Evolutionary conservation across 495 filamentous ascomycete genomes (phyloP).

Genomic region (Penicillium subrubescens): DNA sequence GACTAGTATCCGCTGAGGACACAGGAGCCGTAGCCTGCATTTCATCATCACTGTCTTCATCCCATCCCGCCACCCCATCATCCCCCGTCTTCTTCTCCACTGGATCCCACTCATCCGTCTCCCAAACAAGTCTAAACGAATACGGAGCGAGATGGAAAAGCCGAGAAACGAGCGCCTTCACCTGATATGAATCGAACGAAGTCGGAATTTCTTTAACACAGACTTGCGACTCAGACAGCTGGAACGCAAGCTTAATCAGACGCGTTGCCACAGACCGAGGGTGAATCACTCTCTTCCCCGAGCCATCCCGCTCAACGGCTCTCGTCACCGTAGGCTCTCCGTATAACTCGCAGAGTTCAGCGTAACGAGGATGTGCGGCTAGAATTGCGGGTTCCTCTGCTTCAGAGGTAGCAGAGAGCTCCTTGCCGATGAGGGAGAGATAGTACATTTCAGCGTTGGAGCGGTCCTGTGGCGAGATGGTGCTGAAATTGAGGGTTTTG

Average conservation of each 20-base stretch:
- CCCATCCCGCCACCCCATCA: constrained; percentile 57
- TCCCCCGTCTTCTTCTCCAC: constrained; percentile 56
- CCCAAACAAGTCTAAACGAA: constrained; percentile 68
- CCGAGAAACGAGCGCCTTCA: constrained; percentile 75
- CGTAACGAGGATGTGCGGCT: constrained; percentile 66
- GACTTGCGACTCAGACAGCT: constrained; percentile 19
- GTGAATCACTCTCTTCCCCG: constrained; percentile 41
- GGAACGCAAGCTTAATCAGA: constrained; percentile 67
- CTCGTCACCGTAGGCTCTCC: constrained; percentile 61
- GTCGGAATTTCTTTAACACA: constrained; percentile 65
- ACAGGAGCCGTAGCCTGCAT: constrained; percentile 8
- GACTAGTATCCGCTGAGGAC: constrained; percentile 23
- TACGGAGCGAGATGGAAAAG: constrained; percentile 68
- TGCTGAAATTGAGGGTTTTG: constrained; percentile 74
- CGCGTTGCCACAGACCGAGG: constrained; percentile 75
- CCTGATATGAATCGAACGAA: constrained; percentile 73
- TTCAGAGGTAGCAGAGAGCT: constrained; percentile 63
- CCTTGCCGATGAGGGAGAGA: constrained; percentile 74
- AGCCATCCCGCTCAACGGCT: constrained; percentile 23
- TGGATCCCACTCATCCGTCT: constrained; percentile 85
- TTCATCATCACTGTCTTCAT: constrained; percentile 56
- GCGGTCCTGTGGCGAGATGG: constrained; percentile 70
- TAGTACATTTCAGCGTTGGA: constrained; percentile 92
- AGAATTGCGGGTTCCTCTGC: constrained; percentile 55
- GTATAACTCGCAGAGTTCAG: constrained; percentile 70